Conservation (phyloP, 129 eudicot genomes). For the Mikania micrantha region DNA sequence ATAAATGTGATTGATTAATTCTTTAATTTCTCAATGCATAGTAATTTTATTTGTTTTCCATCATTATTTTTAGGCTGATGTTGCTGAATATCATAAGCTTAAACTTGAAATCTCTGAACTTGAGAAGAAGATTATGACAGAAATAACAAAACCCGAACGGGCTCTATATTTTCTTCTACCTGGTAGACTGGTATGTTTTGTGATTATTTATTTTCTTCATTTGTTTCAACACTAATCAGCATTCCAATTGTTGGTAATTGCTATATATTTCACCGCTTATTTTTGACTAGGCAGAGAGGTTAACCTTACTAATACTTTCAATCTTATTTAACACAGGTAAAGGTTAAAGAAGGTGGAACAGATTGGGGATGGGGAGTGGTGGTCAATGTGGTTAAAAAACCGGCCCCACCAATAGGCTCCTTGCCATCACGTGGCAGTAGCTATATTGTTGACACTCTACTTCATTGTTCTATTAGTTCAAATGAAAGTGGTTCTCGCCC, state of each 20-base stretch:
- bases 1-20: neutral
- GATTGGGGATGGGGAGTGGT: slow-evolving; percentile 99
- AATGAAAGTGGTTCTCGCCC: slow-evolving; percentile 94
- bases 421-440: slow-evolving; percentile 70
- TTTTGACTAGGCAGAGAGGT: neutral
- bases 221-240: neutral
- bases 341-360: slow-evolving; percentile 87
- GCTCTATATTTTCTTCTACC: slow-evolving; percentile 79
- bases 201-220: neutral
- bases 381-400: slow-evolving; percentile 85
- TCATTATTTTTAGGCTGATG: slow-evolving; percentile 49
- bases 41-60: neutral
- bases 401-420: slow-evolving; percentile 53
- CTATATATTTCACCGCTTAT: neutral
- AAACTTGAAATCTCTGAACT: slow-evolving; percentile 76
- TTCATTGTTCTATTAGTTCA: slow-evolving; percentile 85
- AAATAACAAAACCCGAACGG: slow-evolving; percentile 84
- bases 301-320: neutral
- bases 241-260: neutral
- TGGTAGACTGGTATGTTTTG: slow-evolving; percentile 79
- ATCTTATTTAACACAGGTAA: slow-evolving; percentile 43
- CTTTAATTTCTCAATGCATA: neutral
- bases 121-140: slow-evolving; percentile 96
- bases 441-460: slow-evolving; percentile 89
- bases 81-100: slow-evolving; percentile 85